Conservation (phyloP, 1,284 basidiomycete species). For the Rhodotorula sp. region DNA sequence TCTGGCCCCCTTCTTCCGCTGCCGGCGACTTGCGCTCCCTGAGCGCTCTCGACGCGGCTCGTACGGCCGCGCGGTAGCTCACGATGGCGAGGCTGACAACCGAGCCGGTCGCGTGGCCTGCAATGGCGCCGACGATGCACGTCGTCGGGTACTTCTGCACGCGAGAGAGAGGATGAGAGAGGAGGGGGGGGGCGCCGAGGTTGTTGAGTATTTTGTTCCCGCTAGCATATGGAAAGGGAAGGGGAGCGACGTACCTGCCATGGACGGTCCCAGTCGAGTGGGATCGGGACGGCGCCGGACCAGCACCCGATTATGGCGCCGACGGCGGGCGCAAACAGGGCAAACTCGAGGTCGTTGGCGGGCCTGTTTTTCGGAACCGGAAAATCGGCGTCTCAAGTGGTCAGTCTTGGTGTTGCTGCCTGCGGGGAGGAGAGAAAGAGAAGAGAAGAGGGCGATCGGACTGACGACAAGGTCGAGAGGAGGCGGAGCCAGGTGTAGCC, state of each 20-base stretch:
- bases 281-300: conserved; percentile 75
- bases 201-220: too few relatives aligned
- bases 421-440: too few relatives aligned
- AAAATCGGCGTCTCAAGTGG: not conserved
- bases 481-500: conserved; percentile 65
- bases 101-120: conserved; percentile 34
- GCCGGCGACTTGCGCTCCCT: not conserved
- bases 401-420: too few relatives aligned
- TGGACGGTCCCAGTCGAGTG: conserved; percentile 90
- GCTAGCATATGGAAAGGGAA: not conserved
- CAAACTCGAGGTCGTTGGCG: conserved; percentile 66
- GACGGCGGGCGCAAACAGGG: conserved; percentile 72
- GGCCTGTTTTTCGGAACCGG: conserved; percentile 53
- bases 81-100: conserved; percentile 20
- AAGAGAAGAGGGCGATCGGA: not conserved
- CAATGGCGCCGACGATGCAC: conserved; percentile 37
- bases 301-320: conserved; percentile 74
- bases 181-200: not conserved
- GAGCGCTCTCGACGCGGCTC: conserved; percentile 8
- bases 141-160: conserved; percentile 42
- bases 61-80: conserved; percentile 7
- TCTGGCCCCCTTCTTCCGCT: not conserved
- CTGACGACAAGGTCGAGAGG: conserved; percentile 71
- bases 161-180: not conserved
- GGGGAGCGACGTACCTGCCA: conserved; percentile 73